A percentile compares a stretch with the other conserved stretches of the same genome.
These are phyloP conservation scores for Ensete glaucum DNA, from an alignment of 176 grass and related monocot species.

Conservation along the genomic window DNA sequence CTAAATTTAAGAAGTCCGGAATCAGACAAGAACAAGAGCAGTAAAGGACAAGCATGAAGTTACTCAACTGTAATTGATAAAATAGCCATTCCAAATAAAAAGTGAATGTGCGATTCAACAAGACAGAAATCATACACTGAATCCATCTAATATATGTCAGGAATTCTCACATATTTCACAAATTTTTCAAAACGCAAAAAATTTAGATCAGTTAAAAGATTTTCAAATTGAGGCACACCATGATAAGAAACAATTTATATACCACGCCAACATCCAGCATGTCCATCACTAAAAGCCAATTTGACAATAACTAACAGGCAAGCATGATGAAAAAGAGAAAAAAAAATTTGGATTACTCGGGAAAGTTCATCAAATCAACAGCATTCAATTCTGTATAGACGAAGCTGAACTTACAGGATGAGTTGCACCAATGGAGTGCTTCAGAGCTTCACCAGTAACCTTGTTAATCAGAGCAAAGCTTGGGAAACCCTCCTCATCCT, in stretches of 20 bases:
- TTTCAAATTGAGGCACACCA: not conserved
- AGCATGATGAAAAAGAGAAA: not conserved
- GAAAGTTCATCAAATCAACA: not conserved
- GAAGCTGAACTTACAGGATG: constrained; percentile 39
- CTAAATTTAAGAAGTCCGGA: too few relatives aligned
- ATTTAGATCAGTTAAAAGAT: not conserved
- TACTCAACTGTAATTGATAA: not conserved
- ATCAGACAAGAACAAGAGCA: not conserved
- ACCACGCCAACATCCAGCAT: not conserved
- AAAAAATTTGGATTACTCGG: not conserved
- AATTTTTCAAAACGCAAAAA: not conserved
- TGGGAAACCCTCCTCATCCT: constrained; percentile 69
- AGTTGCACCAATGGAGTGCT: constrained; percentile 73
- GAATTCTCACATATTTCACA: not conserved
- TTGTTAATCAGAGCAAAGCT: constrained; percentile 71
- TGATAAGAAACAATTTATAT: not conserved
- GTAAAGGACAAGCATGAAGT: not conserved
- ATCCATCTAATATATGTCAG: not conserved
- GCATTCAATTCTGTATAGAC: not conserved
- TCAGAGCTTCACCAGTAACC: constrained; percentile 69
- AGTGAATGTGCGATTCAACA: not conserved
- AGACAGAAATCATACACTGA: not conserved
- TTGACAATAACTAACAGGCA: not conserved
- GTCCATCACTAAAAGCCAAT: not conserved
- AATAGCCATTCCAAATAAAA: not conserved